These are phyloP conservation scores for Naganishia sp. DNA, from an alignment of 1,284 basidiomycete genomes.

Conservation along the genomic window DNA sequence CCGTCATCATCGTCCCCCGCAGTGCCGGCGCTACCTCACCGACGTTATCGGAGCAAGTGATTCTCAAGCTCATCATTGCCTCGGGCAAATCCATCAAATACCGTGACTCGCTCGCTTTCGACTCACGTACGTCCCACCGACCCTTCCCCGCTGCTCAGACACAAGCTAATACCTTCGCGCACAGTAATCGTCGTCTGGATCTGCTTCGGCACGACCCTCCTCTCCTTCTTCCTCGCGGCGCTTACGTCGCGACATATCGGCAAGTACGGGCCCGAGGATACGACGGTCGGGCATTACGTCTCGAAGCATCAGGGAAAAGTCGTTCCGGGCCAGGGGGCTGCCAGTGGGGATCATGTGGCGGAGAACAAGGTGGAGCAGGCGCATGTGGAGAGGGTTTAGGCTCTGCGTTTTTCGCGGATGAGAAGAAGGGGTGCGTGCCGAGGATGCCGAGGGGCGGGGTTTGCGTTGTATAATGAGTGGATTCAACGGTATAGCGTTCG, in stretches of 20 bases:
- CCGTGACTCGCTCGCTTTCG: conserved; percentile 30
- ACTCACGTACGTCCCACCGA: conserved; percentile 15
- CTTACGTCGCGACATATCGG: conserved; percentile 24
- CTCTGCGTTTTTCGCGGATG: too few relatives aligned
- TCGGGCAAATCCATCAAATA: conserved; percentile 25
- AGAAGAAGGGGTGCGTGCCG: too few relatives aligned
- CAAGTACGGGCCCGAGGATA: conserved; percentile 26
- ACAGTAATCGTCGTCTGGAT: conserved; percentile 33
- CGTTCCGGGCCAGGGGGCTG: neutral
- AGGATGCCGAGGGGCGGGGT: too few relatives aligned
- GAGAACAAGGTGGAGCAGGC: conserved; percentile 12
- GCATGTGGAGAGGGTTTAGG: conserved; percentile 11
- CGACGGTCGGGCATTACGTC: conserved; percentile 20
- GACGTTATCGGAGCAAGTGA: neutral
- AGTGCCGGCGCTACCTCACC: conserved; percentile 26
- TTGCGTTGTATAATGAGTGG: conserved; percentile 1
- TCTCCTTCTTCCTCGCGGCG: conserved; percentile 28
- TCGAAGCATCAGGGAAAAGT: conserved; percentile 15
- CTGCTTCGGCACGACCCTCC: conserved; percentile 24
- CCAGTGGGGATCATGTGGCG: neutral
- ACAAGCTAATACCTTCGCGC: too few relatives aligned
- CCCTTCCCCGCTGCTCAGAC: too few relatives aligned
- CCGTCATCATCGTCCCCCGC: conserved; percentile 31
- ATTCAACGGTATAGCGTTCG: neutral
- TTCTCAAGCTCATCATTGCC: conserved; percentile 3